Conservation (phyloP, 2,329 filamentous ascomycete genomes). For the Pseudogymnoascus sp. region DNA sequence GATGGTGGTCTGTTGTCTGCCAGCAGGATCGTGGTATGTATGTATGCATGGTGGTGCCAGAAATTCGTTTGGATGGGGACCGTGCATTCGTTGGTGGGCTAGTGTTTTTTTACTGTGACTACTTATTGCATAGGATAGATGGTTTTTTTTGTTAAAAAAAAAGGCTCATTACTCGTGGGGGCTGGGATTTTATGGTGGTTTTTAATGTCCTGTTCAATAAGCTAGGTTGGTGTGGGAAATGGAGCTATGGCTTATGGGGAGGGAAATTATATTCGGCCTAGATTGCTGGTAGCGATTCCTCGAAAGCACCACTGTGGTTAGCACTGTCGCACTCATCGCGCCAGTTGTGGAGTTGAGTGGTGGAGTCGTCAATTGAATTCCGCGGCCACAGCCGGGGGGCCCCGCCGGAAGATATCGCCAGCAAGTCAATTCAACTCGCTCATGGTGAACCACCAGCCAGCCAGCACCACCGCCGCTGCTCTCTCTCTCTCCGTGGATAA, state of each 20-base stretch:
- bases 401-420: conserved; percentile 6
- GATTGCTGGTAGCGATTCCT: background rate
- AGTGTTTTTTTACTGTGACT: background rate
- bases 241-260: background rate
- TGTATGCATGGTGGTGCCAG: background rate
- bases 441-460: background rate
- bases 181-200: background rate
- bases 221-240: background rate
- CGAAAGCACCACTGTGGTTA: background rate
- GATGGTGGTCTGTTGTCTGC: no score
- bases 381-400: conserved; percentile 7
- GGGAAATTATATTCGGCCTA: background rate
- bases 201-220: background rate
- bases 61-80: background rate
- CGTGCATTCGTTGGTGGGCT: background rate
- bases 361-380: background rate
- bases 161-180: background rate
- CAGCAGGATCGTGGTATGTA: background rate
- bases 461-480: background rate
- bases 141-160: background rate
- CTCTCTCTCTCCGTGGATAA: background rate
- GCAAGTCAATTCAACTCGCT: background rate
- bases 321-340: background rate
- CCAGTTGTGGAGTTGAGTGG: background rate
- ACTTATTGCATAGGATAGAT: background rate